Conservation (phyloP, 768 basidiomycete species). For the Lactarius evosmus region DNA sequence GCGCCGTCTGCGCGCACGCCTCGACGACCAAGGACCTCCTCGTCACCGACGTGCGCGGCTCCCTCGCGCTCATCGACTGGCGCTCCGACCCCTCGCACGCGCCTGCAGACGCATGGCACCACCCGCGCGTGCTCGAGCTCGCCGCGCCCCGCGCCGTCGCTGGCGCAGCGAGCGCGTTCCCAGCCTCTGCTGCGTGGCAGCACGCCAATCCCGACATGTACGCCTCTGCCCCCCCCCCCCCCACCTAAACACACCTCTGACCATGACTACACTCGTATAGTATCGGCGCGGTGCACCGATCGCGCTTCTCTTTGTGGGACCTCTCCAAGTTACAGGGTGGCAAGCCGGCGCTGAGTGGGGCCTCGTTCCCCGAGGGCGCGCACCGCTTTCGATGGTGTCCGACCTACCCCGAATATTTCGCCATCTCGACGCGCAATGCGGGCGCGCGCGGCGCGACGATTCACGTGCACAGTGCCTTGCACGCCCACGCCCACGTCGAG, state of each 20-base stretch:
- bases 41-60: conserved; percentile 71
- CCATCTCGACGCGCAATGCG: conserved; percentile 54
- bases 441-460: conserved; percentile 48
- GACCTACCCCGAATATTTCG: conserved; percentile 74
- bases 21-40: conserved; percentile 74
- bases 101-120: conserved; percentile 54
- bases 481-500: conserved; percentile 56
- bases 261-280: too few relatives aligned
- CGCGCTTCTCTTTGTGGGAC: conserved; percentile 77
- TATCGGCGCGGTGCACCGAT: conserved; percentile 70
- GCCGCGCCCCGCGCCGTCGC: conserved; percentile 65
- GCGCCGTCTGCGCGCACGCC: conserved; percentile 66
- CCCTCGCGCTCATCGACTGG: conserved; percentile 81
- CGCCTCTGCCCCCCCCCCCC: conserved; percentile 32
- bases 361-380: conserved; percentile 64
- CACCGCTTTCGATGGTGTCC: conserved; percentile 78
- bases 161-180: conserved; percentile 46
- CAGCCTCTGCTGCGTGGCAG: conserved; percentile 68
- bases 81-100: conserved; percentile 59
- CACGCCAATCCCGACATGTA: conserved; percentile 70
- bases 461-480: conserved; percentile 58
- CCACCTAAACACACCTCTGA: neutral
- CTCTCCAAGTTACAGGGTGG: conserved; percentile 68
- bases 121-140: conserved; percentile 65
- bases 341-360: conserved; percentile 60